phyloP scores from a whole-genome alignment of 768 basidiomycete species.

The Strobilomyces confusus region DNA sequence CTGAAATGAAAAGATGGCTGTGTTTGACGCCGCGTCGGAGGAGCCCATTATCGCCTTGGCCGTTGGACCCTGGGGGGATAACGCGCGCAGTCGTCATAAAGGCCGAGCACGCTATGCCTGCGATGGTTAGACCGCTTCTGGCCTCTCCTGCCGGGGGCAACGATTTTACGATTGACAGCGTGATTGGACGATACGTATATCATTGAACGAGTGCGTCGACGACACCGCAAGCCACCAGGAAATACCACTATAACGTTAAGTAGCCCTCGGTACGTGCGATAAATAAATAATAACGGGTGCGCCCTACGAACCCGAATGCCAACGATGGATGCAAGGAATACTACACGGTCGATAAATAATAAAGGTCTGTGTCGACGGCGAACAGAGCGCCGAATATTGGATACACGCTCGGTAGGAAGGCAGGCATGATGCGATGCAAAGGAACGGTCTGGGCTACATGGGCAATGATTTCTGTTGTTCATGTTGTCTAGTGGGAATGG shows the following conservation, averaged over 20 bases:
- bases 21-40: conserved; percentile 14
- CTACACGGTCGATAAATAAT: conserved; percentile 22
- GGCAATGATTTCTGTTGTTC: neutral
- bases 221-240: neutral
- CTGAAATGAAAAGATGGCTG: conserved; percentile 19
- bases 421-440: conserved; percentile 5
- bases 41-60: conserved; percentile 8
- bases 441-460: conserved; percentile 11
- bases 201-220: neutral
- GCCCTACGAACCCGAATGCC: conserved; percentile 9
- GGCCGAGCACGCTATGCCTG: conserved; percentile 11
- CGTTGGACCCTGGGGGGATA: conserved; percentile 12
- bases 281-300: conserved; percentile 17
- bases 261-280: conserved; percentile 7
- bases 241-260: conserved; percentile 15
- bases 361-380: conserved; percentile 1
- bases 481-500: neutral
- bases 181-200: neutral
- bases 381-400: conserved; percentile 5
- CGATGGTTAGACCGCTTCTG: neutral
- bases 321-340: conserved; percentile 14
- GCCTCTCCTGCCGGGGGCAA: neutral
- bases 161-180: conserved; percentile 1
- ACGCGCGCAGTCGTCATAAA: conserved; percentile 15
- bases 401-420: conserved; percentile 12